Percentiles rank a stretch among this genome's conserved stretches.
phyloP scores from a whole-genome alignment of 2,329 filamentous ascomycete genomes.

The Paracoccidioides brasiliensis region DNA sequence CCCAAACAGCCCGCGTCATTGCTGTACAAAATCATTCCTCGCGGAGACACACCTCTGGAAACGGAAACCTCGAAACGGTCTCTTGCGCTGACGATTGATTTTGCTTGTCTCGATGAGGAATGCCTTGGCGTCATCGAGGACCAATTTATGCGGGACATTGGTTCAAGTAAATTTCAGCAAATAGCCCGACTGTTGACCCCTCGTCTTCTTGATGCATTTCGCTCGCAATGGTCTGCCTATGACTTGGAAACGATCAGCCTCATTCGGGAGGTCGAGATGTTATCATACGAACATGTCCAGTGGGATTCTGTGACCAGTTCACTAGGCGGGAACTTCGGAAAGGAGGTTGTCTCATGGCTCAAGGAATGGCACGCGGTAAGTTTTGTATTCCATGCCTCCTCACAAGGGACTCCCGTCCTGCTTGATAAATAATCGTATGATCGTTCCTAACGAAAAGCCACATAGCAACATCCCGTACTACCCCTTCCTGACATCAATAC shows the following conservation, averaged over 20 bases:
- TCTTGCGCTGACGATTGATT: conserved; percentile 54
- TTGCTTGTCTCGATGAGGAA: conserved; percentile 64
- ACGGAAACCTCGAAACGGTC: conserved; percentile 23
- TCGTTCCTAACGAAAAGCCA: conserved; percentile 5
- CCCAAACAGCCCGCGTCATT: conserved; percentile 69
- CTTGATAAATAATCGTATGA: neutral
- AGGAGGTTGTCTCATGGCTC: conserved; percentile 25
- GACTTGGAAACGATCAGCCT: conserved; percentile 44
- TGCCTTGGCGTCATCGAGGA: conserved; percentile 40
- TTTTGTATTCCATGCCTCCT: neutral
- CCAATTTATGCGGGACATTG: conserved; percentile 36
- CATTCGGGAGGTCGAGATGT: conserved; percentile 39
- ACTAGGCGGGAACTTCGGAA: conserved; percentile 33
- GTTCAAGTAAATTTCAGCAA: conserved; percentile 32
- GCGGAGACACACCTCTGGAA: conserved; percentile 9
- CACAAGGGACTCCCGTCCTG: neutral
- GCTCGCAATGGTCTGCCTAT: conserved; percentile 32
- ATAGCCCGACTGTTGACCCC: conserved; percentile 41
- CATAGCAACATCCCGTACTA: conserved; percentile 24
- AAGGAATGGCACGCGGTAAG: conserved; percentile 43
- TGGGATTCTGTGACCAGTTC: conserved; percentile 42
- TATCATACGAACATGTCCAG: conserved; percentile 38
- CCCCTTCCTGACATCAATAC: conserved; percentile 19
- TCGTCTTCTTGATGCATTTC: conserved; percentile 36
- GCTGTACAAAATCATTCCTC: conserved; percentile 57